Conservation (phyloP, 2,329 filamentous ascomycete species). For the Bipolaris victoriae region DNA sequence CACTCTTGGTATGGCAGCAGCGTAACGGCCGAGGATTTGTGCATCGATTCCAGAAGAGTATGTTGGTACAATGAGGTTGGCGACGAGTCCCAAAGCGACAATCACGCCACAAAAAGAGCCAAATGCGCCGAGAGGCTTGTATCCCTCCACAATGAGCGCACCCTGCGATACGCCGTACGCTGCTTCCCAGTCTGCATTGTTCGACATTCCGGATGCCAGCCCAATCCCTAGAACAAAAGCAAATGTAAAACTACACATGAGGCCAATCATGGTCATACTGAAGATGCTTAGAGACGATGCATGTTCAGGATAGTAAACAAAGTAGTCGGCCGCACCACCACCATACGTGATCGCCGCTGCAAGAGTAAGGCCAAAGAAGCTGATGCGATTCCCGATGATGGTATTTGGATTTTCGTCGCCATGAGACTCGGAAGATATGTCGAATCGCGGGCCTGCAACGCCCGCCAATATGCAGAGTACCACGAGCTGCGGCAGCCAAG, state of each 20-base stretch:
- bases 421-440: conserved; percentile 58
- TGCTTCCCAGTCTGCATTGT: conserved; percentile 59
- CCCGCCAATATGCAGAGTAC: conserved; percentile 68
- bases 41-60: conserved; percentile 70
- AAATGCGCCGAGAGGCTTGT: conserved; percentile 64
- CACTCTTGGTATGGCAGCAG: conserved; percentile 64
- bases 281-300: conserved; percentile 62
- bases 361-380: conserved; percentile 73
- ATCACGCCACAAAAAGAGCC: conserved; percentile 71
- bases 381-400: conserved; percentile 64
- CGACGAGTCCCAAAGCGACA: conserved; percentile 67
- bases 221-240: conserved; percentile 68
- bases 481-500: conserved; percentile 68
- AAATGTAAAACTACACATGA: conserved; percentile 65
- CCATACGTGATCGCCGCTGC: conserved; percentile 69
- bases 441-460: conserved; percentile 65
- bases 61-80: conserved; percentile 69
- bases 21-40: conserved; percentile 67
- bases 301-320: conserved; percentile 67
- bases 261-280: conserved; percentile 61
- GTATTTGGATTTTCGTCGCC: conserved; percentile 58
- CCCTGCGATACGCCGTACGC: conserved; percentile 67
- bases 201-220: conserved; percentile 63
- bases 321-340: conserved; percentile 69
- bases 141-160: conserved; percentile 68